Evolutionary conservation across 176 grass and related monocot genomes (phyloP), one percentile per base, ranked within the genome.

Genomic region (Triticum dicoccoides): DNA sequence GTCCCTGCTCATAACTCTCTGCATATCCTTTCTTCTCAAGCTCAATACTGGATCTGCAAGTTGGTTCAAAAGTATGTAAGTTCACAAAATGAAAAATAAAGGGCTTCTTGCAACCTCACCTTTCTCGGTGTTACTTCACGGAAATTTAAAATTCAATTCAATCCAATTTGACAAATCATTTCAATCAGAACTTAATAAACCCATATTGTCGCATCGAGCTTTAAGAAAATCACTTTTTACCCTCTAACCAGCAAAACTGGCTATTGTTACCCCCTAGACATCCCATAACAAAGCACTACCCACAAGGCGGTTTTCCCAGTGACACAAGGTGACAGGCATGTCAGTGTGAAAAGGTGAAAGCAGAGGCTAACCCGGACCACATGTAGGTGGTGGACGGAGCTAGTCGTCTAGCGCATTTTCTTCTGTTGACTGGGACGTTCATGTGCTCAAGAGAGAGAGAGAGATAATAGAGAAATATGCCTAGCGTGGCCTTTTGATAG

Each of bases 1-100:
- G 91, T 67, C 94, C 94, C 59, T 95, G 94, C 78, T 91, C 91
- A 85, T 93, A 95, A 87, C 80, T 95, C 73, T 93, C 89, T n/a
- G 87, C 84, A 83, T 95, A 95, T 77, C 94, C 91, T 87, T 95
- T 95, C 84, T 95, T 95, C 87, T 95, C 94, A 89, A 89, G 80
- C 52, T 95, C 94, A 83, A 91, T 93, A 84, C 86, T 87, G 85
- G 89, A 88, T 88, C 94, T 95, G 85, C 61, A 76, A 9, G 77
- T 80, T 61, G 27, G 44, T 7, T 73, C 69, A 73, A 54, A 87
- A 34, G 62, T 64, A 78, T 23, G 73, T 25, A 69, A 77, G 44
- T 47, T 71, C 58, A 73, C 66, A 83, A 3, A 91, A 77, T 37
- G 52, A 49, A 77, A 49, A 77, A 49, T 20, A 35, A 79, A 76